Evolutionary conservation across 495 filamentous ascomycete genomes (phyloP).

Genomic region (Annulohypoxylon moriforme): DNA sequence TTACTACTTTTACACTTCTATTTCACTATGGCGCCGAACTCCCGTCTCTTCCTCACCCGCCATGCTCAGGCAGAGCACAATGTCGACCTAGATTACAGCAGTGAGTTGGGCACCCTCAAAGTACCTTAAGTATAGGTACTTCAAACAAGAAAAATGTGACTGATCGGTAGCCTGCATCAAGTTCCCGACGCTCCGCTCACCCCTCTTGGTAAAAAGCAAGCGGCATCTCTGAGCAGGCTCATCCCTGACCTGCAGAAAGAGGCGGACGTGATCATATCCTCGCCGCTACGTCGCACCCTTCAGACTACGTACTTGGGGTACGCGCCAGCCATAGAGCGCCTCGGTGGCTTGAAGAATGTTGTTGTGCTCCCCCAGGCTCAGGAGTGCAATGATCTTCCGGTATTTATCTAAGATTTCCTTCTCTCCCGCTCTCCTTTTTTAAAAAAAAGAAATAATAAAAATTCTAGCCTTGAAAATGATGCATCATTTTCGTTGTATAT

Average conservation of each 20-base stretch:
- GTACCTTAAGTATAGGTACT: background rate
- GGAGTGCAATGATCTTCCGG: slow-evolving; percentile 51
- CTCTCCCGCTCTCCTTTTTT: background rate
- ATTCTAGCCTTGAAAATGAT: too few relatives aligned
- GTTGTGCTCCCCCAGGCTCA: slow-evolving; percentile 43
- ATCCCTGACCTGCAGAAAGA: slow-evolving; percentile 25
- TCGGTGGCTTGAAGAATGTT: slow-evolving; percentile 33
- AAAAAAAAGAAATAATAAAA: too few relatives aligned
- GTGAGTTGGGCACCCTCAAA: slow-evolving; percentile 27
- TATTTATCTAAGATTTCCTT: background rate
- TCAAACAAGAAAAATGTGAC: background rate
- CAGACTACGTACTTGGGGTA: slow-evolving; percentile 39
- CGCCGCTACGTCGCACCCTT: slow-evolving; percentile 37
- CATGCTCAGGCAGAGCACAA: slow-evolving; percentile 70
- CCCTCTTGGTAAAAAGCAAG: slow-evolving; percentile 38
- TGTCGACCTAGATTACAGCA: slow-evolving; percentile 47
- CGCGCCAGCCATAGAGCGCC: slow-evolving; percentile 30
- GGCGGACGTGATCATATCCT: slow-evolving; percentile 35
- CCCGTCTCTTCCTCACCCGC: slow-evolving; percentile 64
- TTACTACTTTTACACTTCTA: background rate
- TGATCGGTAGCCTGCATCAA: background rate
- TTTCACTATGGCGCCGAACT: slow-evolving; percentile 61
- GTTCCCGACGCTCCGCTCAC: slow-evolving; percentile 43
- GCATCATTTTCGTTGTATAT: too few relatives aligned
- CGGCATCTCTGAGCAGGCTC: slow-evolving; percentile 25